Conservation (phyloP, 2,329 filamentous ascomycete genomes). For the Penicillium thymicola region DNA sequence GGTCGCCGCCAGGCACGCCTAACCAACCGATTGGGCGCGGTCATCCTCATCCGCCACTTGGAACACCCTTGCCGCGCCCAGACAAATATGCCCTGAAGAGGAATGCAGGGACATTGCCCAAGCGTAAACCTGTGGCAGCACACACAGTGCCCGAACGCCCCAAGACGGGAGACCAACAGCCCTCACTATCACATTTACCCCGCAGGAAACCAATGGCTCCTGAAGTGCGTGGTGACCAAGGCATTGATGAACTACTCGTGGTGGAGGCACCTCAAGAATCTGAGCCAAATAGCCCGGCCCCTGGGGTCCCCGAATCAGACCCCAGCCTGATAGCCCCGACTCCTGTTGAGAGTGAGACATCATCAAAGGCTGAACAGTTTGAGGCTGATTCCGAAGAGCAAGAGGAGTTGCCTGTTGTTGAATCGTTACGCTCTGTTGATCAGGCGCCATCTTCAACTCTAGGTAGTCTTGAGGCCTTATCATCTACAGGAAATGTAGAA, state of each 20-base stretch:
- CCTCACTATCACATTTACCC: slow-evolving; percentile 51
- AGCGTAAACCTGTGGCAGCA: slow-evolving; percentile 61
- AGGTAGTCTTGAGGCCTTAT: background rate
- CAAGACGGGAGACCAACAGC: slow-evolving; percentile 32
- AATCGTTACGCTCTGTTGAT: slow-evolving; percentile 5
- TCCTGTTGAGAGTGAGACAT: slow-evolving; percentile 6
- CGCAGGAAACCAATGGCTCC: slow-evolving; percentile 40
- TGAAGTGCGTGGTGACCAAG: slow-evolving; percentile 33
- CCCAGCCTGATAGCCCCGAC: slow-evolving; percentile 3
- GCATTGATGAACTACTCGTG: slow-evolving; percentile 57
- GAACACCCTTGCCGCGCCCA: slow-evolving; percentile 70
- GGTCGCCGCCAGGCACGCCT: slow-evolving; percentile 42
- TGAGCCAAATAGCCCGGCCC: slow-evolving; percentile 42
- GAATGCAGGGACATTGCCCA: slow-evolving; percentile 57
- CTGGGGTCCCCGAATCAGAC: slow-evolving; percentile 21
- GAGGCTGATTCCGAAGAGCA: background rate
- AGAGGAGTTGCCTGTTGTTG: slow-evolving; percentile 5
- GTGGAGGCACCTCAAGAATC: slow-evolving; percentile 65
- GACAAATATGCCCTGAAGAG: slow-evolving; percentile 57
- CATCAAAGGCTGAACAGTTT: background rate
- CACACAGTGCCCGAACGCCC: slow-evolving; percentile 35
- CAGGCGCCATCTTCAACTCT: slow-evolving; percentile 3
- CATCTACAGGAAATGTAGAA: background rate
- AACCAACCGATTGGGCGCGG: slow-evolving; percentile 77
- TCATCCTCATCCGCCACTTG: slow-evolving; percentile 76